Evolutionary conservation across 768 basidiomycete species (phyloP).

Genomic region (Xerocomus potaroensis): DNA sequence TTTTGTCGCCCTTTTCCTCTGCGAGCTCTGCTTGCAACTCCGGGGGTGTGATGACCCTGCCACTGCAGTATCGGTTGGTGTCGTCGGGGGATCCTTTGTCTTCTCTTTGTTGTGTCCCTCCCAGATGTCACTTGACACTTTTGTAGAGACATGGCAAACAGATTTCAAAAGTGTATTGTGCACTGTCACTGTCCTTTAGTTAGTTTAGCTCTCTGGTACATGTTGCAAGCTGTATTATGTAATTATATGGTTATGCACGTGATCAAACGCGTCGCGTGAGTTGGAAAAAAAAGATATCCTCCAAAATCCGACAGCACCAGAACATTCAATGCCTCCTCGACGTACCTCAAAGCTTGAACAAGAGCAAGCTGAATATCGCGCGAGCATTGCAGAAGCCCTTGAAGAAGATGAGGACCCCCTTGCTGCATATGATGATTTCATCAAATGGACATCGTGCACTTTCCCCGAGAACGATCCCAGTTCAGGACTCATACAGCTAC

Average conservation of each 20-base stretch:
- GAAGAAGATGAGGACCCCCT: slow-evolving; percentile 84
- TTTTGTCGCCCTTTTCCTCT: slow-evolving; percentile 26
- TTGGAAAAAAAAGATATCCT: slow-evolving; percentile 12
- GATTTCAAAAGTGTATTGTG: background rate
- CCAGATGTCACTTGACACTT: background rate
- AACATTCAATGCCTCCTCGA: slow-evolving; percentile 19
- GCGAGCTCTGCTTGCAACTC: slow-evolving; percentile 14
- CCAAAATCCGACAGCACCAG: slow-evolving; percentile 5
- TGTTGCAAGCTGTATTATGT: background rate
- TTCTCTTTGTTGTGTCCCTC: background rate
- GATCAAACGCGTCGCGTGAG: slow-evolving; percentile 31
- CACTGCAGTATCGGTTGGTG: slow-evolving; percentile 4
- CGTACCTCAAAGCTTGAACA: slow-evolving; percentile 29
- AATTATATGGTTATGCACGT: slow-evolving; percentile 14
- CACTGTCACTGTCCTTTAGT: too few species aligned
- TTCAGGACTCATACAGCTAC: slow-evolving; percentile 73
- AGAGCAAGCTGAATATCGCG: slow-evolving; percentile 30
- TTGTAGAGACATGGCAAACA: background rate
- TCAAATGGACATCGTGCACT: slow-evolving; percentile 83
- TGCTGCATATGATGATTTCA: slow-evolving; percentile 78
- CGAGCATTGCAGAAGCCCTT: slow-evolving; percentile 47
- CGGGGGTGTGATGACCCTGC: slow-evolving; percentile 8
- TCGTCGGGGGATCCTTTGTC: slow-evolving; percentile 6
- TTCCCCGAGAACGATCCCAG: slow-evolving; percentile 65
- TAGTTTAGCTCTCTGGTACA: too few species aligned